These are phyloP conservation scores for Huntiella decipiens DNA, from an alignment of 2,329 filamentous ascomycete species.

Conservation along the genomic window DNA sequence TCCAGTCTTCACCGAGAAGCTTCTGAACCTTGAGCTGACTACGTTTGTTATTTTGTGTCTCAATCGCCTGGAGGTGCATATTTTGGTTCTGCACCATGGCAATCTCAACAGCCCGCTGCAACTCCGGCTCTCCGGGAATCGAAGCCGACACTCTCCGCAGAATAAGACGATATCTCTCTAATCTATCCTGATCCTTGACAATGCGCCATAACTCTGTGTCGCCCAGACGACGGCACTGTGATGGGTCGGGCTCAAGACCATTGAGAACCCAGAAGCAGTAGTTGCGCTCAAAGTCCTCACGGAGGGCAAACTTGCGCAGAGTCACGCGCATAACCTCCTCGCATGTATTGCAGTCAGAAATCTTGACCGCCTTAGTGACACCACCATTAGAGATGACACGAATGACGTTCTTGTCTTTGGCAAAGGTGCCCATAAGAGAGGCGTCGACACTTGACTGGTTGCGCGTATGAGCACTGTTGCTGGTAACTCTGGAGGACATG, in stretches of 20 bases:
- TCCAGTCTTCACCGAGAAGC: constrained; percentile 71
- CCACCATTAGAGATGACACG: constrained; percentile 84
- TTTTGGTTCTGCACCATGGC: constrained; percentile 73
- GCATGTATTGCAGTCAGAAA: constrained; percentile 74
- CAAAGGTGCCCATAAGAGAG: constrained; percentile 68
- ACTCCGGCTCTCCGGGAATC: constrained; percentile 70
- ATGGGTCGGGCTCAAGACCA: constrained; percentile 65
- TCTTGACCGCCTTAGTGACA: constrained; percentile 82
- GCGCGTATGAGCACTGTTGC: constrained; percentile 40
- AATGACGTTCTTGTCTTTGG: constrained; percentile 73
- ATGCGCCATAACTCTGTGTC: constrained; percentile 83
- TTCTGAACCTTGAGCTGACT: constrained; percentile 80
- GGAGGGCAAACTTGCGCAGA: constrained; percentile 67
- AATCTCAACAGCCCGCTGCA: constrained; percentile 73
- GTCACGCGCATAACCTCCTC: constrained; percentile 88
- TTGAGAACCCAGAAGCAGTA: constrained; percentile 94
- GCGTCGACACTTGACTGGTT: constrained; percentile 73
- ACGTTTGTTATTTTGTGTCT: constrained; percentile 44
- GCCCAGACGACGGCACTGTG: constrained; percentile 60
- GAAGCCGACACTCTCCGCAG: constrained; percentile 81
- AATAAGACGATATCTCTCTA: constrained; percentile 79
- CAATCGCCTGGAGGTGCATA: constrained; percentile 43
- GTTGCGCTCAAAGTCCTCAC: constrained; percentile 79
- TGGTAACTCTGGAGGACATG: constrained; percentile 5
- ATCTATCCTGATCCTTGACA: constrained; percentile 66